These are phyloP conservation scores for Lachancea cidri DNA, from an alignment of 805 yeast genomes.

Conservation along the genomic window DNA sequence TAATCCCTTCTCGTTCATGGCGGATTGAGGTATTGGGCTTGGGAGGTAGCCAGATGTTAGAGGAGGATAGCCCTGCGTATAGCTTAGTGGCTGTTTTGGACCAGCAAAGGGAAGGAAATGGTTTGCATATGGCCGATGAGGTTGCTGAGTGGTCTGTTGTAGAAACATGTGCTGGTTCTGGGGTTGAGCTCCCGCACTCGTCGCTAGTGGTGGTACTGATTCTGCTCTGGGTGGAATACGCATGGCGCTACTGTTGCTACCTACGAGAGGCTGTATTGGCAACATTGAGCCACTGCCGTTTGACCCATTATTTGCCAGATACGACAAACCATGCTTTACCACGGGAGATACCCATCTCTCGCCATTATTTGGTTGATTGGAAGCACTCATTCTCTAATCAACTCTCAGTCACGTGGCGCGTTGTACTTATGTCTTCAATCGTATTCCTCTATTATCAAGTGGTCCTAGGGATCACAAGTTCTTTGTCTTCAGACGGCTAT, in stretches of 20 bases:
- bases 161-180: conserved; percentile 5
- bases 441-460: background rate
- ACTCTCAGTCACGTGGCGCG: background rate
- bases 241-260: conserved; percentile 2
- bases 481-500: background rate
- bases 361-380: background rate
- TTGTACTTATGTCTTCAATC: background rate
- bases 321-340: background rate
- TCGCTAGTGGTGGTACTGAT: conserved; percentile 3
- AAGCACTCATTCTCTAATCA: background rate
- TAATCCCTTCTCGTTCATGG: conserved; percentile 3
- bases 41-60: conserved; percentile 8
- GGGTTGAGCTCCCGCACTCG: background rate
- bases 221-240: conserved; percentile 1
- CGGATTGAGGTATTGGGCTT: conserved; percentile 8
- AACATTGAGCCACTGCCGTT: background rate
- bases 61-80: conserved; percentile 5
- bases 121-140: conserved; percentile 5
- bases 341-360: conserved; percentile 1
- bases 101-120: conserved; percentile 3
- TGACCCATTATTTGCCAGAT: background rate
- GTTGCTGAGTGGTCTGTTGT: conserved; percentile 4
- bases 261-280: conserved; percentile 4
- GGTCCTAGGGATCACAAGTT: background rate
- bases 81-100: conserved; percentile 1